These are phyloP conservation scores for Leccinum subgranulosum DNA, from an alignment of 768 basidiomycete species.

Conservation along the genomic window DNA sequence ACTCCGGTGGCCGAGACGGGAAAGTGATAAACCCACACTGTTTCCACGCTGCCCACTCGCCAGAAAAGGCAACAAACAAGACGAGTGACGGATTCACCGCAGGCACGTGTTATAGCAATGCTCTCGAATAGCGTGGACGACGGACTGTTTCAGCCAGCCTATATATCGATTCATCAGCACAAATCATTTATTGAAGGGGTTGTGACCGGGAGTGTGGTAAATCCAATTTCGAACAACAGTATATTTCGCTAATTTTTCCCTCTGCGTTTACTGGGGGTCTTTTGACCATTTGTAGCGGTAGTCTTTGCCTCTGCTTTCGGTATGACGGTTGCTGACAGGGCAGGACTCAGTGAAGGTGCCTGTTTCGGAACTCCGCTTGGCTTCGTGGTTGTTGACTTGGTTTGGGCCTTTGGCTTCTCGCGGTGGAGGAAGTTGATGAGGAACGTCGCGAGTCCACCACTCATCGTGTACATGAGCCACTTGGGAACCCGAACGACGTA, in stretches of 20 bases:
- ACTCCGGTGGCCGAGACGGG: background rate
- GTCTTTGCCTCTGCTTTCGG: conserved; percentile 13
- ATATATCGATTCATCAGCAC: background rate
- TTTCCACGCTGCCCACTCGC: background rate
- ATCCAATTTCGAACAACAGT: background rate
- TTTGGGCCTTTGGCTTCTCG: conserved; percentile 16
- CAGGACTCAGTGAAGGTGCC: background rate
- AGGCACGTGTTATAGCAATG: background rate
- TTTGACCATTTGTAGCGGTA: conserved; percentile 14
- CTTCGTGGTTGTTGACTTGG: conserved; percentile 6
- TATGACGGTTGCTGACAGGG: background rate
- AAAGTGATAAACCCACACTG: too few species aligned
- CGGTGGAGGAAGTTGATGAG: conserved; percentile 62
- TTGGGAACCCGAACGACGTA: conserved; percentile 55
- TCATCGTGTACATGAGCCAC: conserved; percentile 65
- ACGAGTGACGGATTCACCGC: background rate
- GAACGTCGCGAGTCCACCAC: conserved; percentile 65
- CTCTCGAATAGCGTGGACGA: background rate
- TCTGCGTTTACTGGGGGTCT: conserved; percentile 28
- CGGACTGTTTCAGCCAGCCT: background rate
- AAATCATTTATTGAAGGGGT: background rate
- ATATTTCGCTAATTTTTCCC: conserved; percentile 21
- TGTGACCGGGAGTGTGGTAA: background rate
- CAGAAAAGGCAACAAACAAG: background rate
- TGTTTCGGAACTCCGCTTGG: conserved; percentile 3